Evolutionary conservation across 495 filamentous ascomycete species (phyloP).

Genomic region (Neurospora discreta): DNA sequence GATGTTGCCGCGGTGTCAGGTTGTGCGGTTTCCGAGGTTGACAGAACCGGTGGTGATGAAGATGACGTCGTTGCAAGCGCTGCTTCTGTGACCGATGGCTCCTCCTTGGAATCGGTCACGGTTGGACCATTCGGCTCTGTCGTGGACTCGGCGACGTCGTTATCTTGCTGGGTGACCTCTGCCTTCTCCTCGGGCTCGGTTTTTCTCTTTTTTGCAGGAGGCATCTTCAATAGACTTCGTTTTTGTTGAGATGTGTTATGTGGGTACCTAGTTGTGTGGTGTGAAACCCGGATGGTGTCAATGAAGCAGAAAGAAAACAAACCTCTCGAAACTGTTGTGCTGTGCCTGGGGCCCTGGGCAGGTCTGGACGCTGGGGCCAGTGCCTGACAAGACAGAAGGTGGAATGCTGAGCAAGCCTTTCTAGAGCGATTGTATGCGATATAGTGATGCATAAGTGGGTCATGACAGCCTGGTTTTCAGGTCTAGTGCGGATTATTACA

Average conservation of each 20-base stretch:
- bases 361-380: not conserved
- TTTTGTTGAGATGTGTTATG: not conserved
- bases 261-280: not conserved
- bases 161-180: constrained; percentile 4
- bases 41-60: constrained; percentile 1
- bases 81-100: constrained; percentile 1
- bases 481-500: not conserved
- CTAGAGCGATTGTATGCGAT: not conserved
- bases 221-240: constrained; percentile 14
- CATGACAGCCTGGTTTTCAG: not conserved
- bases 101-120: constrained; percentile 4
- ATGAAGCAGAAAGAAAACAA: not conserved
- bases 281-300: not conserved
- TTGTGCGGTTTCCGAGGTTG: not conserved
- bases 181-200: constrained; percentile 17
- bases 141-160: constrained; percentile 4
- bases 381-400: not conserved
- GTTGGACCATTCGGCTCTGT: constrained; percentile 1
- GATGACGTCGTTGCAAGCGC: constrained; percentile 1
- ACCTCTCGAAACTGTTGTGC: not conserved
- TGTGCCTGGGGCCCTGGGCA: not conserved
- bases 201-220: constrained; percentile 41
- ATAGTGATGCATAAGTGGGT: not conserved
- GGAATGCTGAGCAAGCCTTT: not conserved
- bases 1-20: not conserved